Base-by-base conservation (phyloP, 2,329 filamentous ascomycete genomes). In the Diaporthe australafricana region DNA sequence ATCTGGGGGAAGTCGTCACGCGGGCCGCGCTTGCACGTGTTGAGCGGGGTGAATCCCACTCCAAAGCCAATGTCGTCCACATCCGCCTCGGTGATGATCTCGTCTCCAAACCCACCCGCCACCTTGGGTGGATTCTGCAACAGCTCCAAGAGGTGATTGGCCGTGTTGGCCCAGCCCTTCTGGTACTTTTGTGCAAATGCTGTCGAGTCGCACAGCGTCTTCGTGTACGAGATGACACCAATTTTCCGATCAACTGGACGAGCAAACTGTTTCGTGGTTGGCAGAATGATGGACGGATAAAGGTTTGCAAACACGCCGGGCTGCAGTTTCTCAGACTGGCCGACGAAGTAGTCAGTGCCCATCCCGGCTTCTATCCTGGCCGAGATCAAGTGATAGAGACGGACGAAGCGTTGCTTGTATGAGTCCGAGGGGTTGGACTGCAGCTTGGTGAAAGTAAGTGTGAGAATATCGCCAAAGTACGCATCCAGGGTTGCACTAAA, bases 61-160 rank as follows among this genome's bases (percentile, higher is more conserved):
- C 96, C 96, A 79, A 99, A 99, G 35, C 94, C 92, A 76, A 98
- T 91, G 80, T 99, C 96, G 77, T 99, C 96, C 32, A 98, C 93
- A 78, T 98, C 96, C 3, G 94, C 92, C 80, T 98, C 96, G 14
- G 91, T 89, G 74, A 97, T 92, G 65, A 94, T 84, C 76, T 97
- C 94, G 75, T 94, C 92, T 71, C 92, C 91, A 45, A 88, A 84
- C 1, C 92, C 89, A 20, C 86, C 84, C 8, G 88, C 84, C 5
- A 96, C 89, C 45, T 85, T 83, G 2, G 96, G 95, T 32, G 96
- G 94, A 82, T 98, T 97, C 79, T 96, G 92, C 9, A 99, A 88
- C 17, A 98, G 88, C 77, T 96, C 94, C 52, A 99, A 88, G 72
- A 99, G 87, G n/a, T 93, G 91, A 79, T 96, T 93, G 79, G 94